Evolutionary conservation across 129 eudicot genomes (phyloP).

Genomic region (Helichrysum umbraculigerum): DNA sequence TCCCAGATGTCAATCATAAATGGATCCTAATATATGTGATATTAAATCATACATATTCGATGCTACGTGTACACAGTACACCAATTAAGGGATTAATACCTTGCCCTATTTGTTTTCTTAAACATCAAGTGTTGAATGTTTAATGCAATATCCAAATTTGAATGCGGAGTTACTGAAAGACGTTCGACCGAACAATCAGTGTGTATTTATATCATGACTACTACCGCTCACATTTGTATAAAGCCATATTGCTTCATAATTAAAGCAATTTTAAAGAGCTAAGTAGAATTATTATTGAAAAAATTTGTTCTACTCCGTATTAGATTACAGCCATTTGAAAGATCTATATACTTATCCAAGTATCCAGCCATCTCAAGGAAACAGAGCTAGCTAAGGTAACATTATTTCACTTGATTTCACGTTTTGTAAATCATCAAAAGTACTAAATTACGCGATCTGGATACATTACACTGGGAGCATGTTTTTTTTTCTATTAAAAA

Average conservation of each 20-base stretch:
- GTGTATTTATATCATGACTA: neutral
- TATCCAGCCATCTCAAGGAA: neutral
- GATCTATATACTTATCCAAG: neutral
- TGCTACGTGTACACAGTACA: neutral
- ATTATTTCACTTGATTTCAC: neutral
- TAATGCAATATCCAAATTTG: neutral
- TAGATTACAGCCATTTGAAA: neutral
- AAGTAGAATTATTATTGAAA: neutral
- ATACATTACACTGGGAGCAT: neutral
- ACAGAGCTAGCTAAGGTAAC: neutral
- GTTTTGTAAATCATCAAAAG: neutral
- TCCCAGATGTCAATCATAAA: neutral
- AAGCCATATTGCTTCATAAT: slow-evolving; percentile 1
- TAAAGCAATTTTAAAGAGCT: neutral
- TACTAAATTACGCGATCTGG: neutral
- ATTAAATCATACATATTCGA: neutral
- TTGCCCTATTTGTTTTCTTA: neutral
- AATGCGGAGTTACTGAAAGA: neutral
- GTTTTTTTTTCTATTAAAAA: too few species aligned
- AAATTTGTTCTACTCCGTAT: neutral
- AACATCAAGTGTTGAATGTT: neutral
- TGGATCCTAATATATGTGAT: neutral
- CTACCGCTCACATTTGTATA: neutral
- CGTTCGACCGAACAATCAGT: neutral
- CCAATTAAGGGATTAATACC: neutral